These are phyloP conservation scores for Cladosporium cucumerinum DNA, from an alignment of 2,329 filamentous ascomycete genomes.

Conservation along the genomic window DNA sequence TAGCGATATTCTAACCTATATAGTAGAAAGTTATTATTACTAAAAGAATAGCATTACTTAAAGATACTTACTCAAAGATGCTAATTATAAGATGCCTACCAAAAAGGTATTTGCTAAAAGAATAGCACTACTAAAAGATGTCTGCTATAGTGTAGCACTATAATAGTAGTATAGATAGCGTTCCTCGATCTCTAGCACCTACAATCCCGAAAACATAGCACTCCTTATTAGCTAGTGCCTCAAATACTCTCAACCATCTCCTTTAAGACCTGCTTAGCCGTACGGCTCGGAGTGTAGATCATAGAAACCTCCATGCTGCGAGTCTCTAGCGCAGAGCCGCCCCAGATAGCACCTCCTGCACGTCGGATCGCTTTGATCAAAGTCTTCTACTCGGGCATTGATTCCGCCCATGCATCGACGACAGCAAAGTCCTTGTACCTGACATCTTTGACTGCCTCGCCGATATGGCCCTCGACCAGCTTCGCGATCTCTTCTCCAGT, in stretches of 20 bases:
- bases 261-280: constrained; percentile 17
- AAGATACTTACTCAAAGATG: no score
- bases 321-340: background rate
- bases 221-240: background rate
- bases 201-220: background rate
- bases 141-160: no score
- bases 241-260: background rate
- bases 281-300: constrained; percentile 32
- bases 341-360: background rate
- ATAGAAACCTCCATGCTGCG: constrained; percentile 21
- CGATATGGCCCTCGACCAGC: constrained; percentile 37
- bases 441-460: constrained; percentile 29
- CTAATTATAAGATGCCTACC: no score
- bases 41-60: no score
- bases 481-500: constrained; percentile 36
- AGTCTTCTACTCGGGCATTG: background rate
- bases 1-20: no score
- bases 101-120: no score
- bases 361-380: background rate
- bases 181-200: background rate
- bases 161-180: background rate
- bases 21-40: no score
- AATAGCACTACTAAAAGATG: no score
- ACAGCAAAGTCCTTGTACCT: constrained; percentile 24
- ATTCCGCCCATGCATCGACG: constrained; percentile 23